Evolutionary conservation across 2,329 filamentous ascomycete genomes (phyloP).

Genomic region (Verruconis gallopava): DNA sequence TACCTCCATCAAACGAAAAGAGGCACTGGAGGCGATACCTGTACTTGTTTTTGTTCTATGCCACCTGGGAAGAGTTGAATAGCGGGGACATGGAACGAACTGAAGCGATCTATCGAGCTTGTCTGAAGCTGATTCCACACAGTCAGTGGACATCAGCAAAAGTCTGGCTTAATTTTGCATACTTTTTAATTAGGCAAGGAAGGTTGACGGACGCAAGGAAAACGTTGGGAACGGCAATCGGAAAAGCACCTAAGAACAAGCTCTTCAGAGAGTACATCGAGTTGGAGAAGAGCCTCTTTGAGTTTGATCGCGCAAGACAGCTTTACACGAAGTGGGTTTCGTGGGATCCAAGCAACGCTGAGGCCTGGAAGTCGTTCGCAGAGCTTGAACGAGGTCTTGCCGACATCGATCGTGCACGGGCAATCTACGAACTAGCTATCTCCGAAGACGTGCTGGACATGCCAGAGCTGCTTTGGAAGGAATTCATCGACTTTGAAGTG

Average conservation of each 20-base stretch:
- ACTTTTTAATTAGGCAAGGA: slow-evolving; percentile 83
- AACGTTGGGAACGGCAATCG: slow-evolving; percentile 77
- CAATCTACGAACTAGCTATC: slow-evolving; percentile 85
- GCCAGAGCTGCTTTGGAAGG: slow-evolving; percentile 95
- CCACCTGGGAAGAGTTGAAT: slow-evolving; percentile 84
- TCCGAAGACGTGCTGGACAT: slow-evolving; percentile 77
- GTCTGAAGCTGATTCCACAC: slow-evolving; percentile 77
- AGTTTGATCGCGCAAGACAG: slow-evolving; percentile 81
- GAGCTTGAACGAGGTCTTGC: slow-evolving; percentile 86
- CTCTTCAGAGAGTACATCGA: slow-evolving; percentile 90
- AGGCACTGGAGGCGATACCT: slow-evolving; percentile 95
- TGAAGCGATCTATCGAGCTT: slow-evolving; percentile 81
- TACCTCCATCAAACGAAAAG: slow-evolving; percentile 92
- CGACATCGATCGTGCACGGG: slow-evolving; percentile 74
- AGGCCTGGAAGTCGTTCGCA: slow-evolving; percentile 94
- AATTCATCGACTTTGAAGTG: slow-evolving; percentile 97
- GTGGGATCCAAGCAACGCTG: slow-evolving; percentile 79
- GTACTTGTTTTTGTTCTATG: slow-evolving; percentile 96
- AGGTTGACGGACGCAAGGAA: slow-evolving; percentile 72
- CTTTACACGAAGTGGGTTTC: slow-evolving; percentile 90
- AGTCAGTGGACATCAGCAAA: slow-evolving; percentile 97
- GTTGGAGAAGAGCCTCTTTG: slow-evolving; percentile 83
- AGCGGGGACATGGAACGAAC: slow-evolving; percentile 66
- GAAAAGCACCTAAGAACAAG: slow-evolving; percentile 92
- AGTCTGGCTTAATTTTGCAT: slow-evolving; percentile 84